Conservation (phyloP, 2,329 filamentous ascomycete genomes). For the Fusarium humuli region DNA sequence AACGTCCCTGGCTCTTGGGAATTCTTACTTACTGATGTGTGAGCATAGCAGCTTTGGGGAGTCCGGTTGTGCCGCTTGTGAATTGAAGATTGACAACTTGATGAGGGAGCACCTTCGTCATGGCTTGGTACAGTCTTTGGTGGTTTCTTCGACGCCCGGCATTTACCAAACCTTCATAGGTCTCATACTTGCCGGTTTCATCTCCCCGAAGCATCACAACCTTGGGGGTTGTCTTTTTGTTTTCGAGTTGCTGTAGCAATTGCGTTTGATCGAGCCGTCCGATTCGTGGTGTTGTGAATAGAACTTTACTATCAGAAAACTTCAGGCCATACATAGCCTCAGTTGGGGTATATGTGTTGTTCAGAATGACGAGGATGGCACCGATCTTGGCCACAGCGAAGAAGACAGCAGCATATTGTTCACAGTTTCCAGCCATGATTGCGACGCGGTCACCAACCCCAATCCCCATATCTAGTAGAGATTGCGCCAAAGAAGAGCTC, state of each 20-base stretch:
- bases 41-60: constrained; percentile 80
- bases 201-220: constrained; percentile 72
- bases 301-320: constrained; percentile 77
- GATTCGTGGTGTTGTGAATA: constrained; percentile 79
- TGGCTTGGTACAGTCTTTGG: constrained; percentile 63
- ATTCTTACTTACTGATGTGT: constrained; percentile 69
- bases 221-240: constrained; percentile 58
- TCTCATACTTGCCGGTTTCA: constrained; percentile 62
- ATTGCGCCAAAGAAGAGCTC: constrained; percentile 71
- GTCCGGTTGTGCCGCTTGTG: constrained; percentile 79
- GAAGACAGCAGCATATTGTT: constrained; percentile 84
- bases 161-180: constrained; percentile 69
- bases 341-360: constrained; percentile 82
- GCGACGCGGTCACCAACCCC: constrained; percentile 76
- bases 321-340: constrained; percentile 78
- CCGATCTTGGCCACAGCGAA: constrained; percentile 77
- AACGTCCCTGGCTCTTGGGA: background rate
- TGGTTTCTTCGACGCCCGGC: constrained; percentile 62
- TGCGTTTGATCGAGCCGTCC: constrained; percentile 72
- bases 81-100: constrained; percentile 81
- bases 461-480: constrained; percentile 74
- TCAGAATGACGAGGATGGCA: constrained; percentile 79
- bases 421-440: constrained; percentile 81
- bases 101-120: constrained; percentile 68
- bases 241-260: constrained; percentile 66